phyloP scores from a whole-genome alignment of 331 rosid species.

The Erythrophleum ivorense region DNA sequence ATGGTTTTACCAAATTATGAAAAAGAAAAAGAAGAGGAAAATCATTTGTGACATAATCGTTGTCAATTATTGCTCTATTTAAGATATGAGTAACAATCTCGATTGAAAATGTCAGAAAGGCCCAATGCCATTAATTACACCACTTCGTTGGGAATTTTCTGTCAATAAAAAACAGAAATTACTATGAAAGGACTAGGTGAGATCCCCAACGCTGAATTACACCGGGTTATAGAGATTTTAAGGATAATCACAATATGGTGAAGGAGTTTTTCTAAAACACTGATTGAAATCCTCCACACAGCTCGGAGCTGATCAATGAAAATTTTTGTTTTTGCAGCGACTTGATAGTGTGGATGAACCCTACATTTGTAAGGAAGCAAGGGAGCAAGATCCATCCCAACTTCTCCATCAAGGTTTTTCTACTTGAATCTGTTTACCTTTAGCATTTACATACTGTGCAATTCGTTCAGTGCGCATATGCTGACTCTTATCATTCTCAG shows the following conservation, averaged over 20 bases:
- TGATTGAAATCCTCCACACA: not conserved
- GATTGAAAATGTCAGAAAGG: not conserved
- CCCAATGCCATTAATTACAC: not conserved
- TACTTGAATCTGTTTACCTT: conserved; percentile 34
- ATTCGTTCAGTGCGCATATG: conserved; percentile 6
- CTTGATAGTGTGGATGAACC: conserved; percentile 73
- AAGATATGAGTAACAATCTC: not conserved
- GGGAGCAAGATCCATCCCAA: conserved; percentile 52
- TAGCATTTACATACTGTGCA: not conserved
- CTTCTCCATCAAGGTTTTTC: conserved; percentile 74
- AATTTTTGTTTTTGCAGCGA: conserved; percentile 54
- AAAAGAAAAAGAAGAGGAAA: not conserved
- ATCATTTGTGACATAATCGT: not conserved
- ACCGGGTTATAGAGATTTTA: not conserved
- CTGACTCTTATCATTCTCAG: conserved; percentile 52
- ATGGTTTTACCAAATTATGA: not conserved
- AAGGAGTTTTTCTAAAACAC: not conserved
- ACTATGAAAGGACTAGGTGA: not conserved
- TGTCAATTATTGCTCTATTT: not conserved
- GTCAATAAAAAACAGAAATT: not conserved
- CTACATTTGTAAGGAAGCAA: conserved; percentile 38
- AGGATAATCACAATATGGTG: not conserved
- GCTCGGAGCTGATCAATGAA: conserved; percentile 26
- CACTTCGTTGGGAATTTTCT: not conserved
- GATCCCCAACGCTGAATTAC: not conserved